Evolutionary conservation across 257 asterid species (phyloP).

Genomic region (Nicotiana knightiana): DNA sequence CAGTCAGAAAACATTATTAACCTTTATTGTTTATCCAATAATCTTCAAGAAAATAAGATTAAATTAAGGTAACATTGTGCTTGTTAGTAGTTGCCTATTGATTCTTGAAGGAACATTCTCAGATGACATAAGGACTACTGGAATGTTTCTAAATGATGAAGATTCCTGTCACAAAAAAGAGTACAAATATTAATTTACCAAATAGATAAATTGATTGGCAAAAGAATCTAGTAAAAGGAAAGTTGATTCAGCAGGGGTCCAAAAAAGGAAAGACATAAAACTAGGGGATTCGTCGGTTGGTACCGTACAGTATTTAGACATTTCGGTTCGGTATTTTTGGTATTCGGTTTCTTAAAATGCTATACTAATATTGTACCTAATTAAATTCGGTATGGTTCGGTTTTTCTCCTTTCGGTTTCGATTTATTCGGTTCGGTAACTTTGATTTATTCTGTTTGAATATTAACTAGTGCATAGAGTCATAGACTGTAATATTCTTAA

Average conservation of each 20-base stretch:
- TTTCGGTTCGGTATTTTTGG: no score
- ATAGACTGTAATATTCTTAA: no score
- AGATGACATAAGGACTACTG: constrained; percentile 92
- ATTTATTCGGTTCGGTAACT: no score
- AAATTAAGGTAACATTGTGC: not conserved
- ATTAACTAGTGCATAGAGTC: no score
- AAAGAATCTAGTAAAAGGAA: not conserved
- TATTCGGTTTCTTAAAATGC: no score
- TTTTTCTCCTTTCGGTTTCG: no score
- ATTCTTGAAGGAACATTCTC: constrained; percentile 17
- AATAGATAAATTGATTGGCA: not conserved
- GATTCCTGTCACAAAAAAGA: constrained; percentile 58
- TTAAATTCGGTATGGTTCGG: no score
- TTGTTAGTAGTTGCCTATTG: constrained; percentile 30
- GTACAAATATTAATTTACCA: not conserved
- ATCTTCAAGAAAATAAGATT: not conserved
- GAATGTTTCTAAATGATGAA: constrained; percentile 64
- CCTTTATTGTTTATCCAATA: not conserved
- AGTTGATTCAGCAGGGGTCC: not conserved
- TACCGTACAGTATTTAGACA: no score
- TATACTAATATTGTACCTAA: no score
- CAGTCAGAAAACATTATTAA: not conserved
- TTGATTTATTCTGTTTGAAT: no score
- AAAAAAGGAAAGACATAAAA: not conserved
- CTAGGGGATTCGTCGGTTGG: no score